Conservation (phyloP, 495 filamentous ascomycete genomes). For the Articulospora tetracladia region DNA sequence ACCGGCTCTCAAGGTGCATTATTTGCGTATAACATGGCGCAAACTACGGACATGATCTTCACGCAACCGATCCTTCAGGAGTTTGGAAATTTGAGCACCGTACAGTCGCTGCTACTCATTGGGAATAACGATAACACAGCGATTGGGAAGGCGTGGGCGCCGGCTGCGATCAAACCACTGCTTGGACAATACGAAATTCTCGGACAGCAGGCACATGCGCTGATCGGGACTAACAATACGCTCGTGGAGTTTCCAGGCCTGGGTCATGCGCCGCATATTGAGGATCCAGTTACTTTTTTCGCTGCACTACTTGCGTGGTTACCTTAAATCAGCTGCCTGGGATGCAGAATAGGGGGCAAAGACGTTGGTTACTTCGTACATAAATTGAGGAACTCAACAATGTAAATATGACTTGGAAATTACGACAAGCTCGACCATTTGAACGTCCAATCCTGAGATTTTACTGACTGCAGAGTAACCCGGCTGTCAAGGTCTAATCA, state of each 20-base stretch:
- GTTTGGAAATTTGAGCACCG: conserved; percentile 29
- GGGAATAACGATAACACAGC: conserved; percentile 40
- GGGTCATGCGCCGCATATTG: conserved; percentile 44
- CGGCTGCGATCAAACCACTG: conserved; percentile 32
- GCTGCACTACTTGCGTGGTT: conserved; percentile 34
- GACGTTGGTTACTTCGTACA: no score
- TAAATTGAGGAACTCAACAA: no score
- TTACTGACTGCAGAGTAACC: no score
- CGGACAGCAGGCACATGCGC: conserved; percentile 32
- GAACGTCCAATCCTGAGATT: no score
- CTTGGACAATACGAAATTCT: conserved; percentile 39
- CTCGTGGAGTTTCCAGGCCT: conserved; percentile 35
- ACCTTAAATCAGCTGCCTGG: background rate
- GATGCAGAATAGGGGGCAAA: no score
- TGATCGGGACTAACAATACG: conserved; percentile 33
- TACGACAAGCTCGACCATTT: no score
- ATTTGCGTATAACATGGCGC: conserved; percentile 34
- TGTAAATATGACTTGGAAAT: no score
- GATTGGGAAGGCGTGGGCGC: conserved; percentile 43
- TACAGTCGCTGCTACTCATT: conserved; percentile 33
- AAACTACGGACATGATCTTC: conserved; percentile 39
- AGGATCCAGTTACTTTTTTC: conserved; percentile 34
- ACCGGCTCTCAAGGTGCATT: conserved; percentile 26
- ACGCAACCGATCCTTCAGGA: conserved; percentile 42
- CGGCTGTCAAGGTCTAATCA: no score